Conservation (phyloP, 352 stramenopile genomes). For the Phytophthora ramorum region DNA sequence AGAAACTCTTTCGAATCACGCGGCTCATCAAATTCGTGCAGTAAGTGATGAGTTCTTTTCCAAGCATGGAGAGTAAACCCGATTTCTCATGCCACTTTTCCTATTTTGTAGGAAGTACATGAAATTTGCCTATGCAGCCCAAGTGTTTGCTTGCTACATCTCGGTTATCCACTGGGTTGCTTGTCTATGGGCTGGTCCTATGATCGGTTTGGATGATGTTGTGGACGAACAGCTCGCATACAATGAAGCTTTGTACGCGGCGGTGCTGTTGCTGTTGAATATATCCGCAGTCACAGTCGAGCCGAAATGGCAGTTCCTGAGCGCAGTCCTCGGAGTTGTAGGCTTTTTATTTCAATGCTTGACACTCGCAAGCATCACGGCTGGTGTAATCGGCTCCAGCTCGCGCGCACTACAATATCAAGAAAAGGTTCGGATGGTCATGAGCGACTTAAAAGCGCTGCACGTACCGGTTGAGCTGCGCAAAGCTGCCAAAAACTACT, state of each 20-base stretch:
- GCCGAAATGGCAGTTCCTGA: conserved; percentile 48
- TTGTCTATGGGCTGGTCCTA: conserved; percentile 53
- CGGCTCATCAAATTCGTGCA: conserved; percentile 73
- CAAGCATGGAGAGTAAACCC: neutral
- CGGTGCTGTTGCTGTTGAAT: conserved; percentile 56
- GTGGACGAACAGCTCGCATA: conserved; percentile 52
- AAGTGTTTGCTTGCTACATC: conserved; percentile 62
- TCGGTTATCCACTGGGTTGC: conserved; percentile 71
- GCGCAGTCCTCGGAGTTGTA: conserved; percentile 46
- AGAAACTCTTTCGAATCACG: conserved; percentile 74
- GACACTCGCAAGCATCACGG: conserved; percentile 59
- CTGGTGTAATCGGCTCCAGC: conserved; percentile 52
- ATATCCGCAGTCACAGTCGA: conserved; percentile 51
- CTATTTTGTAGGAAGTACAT: conserved; percentile 58
- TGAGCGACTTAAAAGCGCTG: conserved; percentile 71
- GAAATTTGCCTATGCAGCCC: conserved; percentile 64
- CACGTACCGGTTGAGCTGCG: conserved; percentile 60
- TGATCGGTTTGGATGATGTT: conserved; percentile 37
- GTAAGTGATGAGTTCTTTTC: conserved; percentile 30
- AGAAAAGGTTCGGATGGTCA: conserved; percentile 65
- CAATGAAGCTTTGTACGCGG: conserved; percentile 53
- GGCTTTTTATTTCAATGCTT: conserved; percentile 63
- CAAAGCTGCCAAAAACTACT: conserved; percentile 62
- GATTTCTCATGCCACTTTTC: neutral
- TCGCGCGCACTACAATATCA: conserved; percentile 66